A percentile compares a stretch with the other conserved stretches of the same genome.
Conservation (phyloP, 1,284 basidiomycete genomes). For the Puccinia sorghi region DNA sequence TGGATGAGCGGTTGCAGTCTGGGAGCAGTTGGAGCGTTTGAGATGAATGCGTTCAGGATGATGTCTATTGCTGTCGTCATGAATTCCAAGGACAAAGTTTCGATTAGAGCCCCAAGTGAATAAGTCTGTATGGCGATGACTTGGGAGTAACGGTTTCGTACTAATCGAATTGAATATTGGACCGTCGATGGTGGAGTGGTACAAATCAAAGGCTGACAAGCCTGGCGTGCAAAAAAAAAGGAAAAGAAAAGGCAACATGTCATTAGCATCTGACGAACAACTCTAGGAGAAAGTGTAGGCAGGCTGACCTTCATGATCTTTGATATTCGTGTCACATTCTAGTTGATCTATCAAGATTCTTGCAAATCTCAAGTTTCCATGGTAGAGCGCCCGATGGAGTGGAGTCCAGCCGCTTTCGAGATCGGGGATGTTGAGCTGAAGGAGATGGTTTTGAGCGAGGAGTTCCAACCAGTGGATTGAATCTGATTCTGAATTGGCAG, state of each 20-base stretch:
- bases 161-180: background rate
- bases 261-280: background rate
- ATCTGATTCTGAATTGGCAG: slow-evolving; percentile 62
- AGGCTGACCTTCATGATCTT: slow-evolving; percentile 74
- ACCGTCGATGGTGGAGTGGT: slow-evolving; percentile 80
- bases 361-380: slow-evolving; percentile 78
- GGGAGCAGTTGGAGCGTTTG: slow-evolving; percentile 58
- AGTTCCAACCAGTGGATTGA: slow-evolving; percentile 79
- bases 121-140: slow-evolving; percentile 62
- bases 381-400: slow-evolving; percentile 84
- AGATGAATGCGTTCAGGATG: slow-evolving; percentile 77
- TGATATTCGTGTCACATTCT: slow-evolving; percentile 74
- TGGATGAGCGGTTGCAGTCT: slow-evolving; percentile 55
- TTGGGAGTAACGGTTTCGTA: slow-evolving; percentile 7
- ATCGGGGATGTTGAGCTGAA: slow-evolving; percentile 68
- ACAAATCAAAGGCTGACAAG: slow-evolving; percentile 88
- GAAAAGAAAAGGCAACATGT: background rate
- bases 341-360: slow-evolving; percentile 71
- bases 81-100: slow-evolving; percentile 69
- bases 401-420: slow-evolving; percentile 86
- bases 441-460: slow-evolving; percentile 66
- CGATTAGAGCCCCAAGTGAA: slow-evolving; percentile 89
- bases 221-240: slow-evolving; percentile 37
- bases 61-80: slow-evolving; percentile 74
- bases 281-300: too few species aligned